Base-by-base conservation (phyloP, 768 basidiomycete species). In the Podaxis rugospora region DNA sequence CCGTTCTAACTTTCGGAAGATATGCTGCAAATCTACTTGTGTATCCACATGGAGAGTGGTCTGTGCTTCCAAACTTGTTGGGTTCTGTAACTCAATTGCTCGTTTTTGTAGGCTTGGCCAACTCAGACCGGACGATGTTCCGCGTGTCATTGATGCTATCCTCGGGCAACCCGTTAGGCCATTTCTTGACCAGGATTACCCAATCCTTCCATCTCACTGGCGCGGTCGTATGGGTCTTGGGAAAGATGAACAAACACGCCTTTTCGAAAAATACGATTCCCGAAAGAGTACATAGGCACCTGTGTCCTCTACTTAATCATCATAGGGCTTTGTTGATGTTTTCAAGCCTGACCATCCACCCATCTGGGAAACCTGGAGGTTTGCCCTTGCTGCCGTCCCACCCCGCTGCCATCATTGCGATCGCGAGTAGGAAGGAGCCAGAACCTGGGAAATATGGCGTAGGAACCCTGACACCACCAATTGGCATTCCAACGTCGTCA, bases 1-100 rank as follows among this genome's bases (percentile, higher is more conserved):
- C 46, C n/a, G 51, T 44, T 28, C 32, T 60, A 10, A 35, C 32
- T 44, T 46, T 16, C 18, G 21, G 2, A 44, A 89, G 88, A 67
- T 83, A 84, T 65, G 89, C 89, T 2, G 88, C 86, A 1, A 91
- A 90, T 70, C 52, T 89, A 10, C 69, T 91, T 10, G 75, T 89
- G 0, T 90, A 83, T 66, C 89, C 89, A 14, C 81, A 83, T 55
- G 88, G 87, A 27, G 89, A 90, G 72, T 90, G 89, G 89, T 89
- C 64, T 21, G 81, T 73, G 28, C 0, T 16, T 35, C 58, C 11
- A 5, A 25, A 5, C 27, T 54, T 27, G 53, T 57, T 44, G 32
- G 25, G 51, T 40, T 42, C 11, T n/a, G 61, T 18, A 60, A 16
- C 40, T 40, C n/a, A 16, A 47, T 37, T 57, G 25, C 53, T 35